Evolutionary conservation across 2,329 filamentous ascomycete species (phyloP), one percentile per base, ranked within the genome.

Genomic region (Metarhizium album): DNA sequence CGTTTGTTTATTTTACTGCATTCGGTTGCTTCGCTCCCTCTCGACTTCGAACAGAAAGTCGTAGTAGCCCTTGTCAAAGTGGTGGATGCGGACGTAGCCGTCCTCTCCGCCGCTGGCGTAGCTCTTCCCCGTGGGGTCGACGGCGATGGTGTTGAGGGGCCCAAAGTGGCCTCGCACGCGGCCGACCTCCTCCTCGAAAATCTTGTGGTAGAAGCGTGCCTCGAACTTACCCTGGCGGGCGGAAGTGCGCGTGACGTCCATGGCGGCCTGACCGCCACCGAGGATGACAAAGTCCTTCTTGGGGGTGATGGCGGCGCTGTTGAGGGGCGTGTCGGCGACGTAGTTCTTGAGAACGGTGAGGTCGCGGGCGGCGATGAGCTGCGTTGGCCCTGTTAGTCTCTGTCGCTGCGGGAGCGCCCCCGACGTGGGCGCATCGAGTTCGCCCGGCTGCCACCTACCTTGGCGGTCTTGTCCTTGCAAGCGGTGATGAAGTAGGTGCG

Each of bases 31-130:
- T 57, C 75, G 72, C 75, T 96, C 90, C 70, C 90, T 80, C 82
- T 98, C 93, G 55, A 97, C 93, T 78, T 98, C 93, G 71, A 95
- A 98, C 77, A 87, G 82, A 75, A 98, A 98, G 72, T 98, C 93
- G 70, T 93, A 97, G 79, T 96, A 98, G 55, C 86, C 82, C 79
- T 95, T 95, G 75, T 98, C 93, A 72, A 98, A 98, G 73, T 95
- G 89, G 74, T 98, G 93, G 60, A 97, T 85, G 65, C 93, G 87
- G 58, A 98, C 91, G 74, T 98, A 98, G 64, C 93, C 93, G 71
- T 98, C 93, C 75, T 98, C 93, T 72, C 90, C 91, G 61, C 93
- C 93, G 64, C 86, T 91, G 64, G 90, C 90, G 73, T 98, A 98
- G 63, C 88, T 83, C 67, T 86, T 90, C 64, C 93, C 93, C 54